These are phyloP conservation scores for Claviceps monticola DNA, from an alignment of 2,329 filamentous ascomycete species.

Conservation along the genomic window DNA sequence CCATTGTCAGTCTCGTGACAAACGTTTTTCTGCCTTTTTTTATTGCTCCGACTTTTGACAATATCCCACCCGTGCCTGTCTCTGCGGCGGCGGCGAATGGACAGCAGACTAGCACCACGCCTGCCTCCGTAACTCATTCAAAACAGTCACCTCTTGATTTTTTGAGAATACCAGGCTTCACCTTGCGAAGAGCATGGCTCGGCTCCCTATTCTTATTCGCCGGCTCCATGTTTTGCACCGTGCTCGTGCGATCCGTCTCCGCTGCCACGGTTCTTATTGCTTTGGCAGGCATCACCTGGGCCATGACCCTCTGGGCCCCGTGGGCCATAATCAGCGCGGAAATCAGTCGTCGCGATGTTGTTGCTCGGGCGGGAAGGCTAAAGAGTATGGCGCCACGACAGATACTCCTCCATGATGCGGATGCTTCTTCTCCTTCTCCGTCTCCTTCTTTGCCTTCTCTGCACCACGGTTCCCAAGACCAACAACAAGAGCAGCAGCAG, in stretches of 20 bases:
- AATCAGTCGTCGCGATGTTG: slow-evolving; percentile 66
- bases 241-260: slow-evolving; percentile 58
- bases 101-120: background rate
- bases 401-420: background rate
- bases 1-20: slow-evolving; percentile 66
- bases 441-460: background rate
- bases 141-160: slow-evolving; percentile 38
- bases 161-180: slow-evolving; percentile 68
- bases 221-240: slow-evolving; percentile 66
- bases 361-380: slow-evolving; percentile 26
- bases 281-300: slow-evolving; percentile 81
- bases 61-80: slow-evolving; percentile 12
- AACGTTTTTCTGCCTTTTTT: slow-evolving; percentile 79
- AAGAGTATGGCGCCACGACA: slow-evolving; percentile 9
- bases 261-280: slow-evolving; percentile 66
- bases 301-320: slow-evolving; percentile 83
- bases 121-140: slow-evolving; percentile 3
- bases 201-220: slow-evolving; percentile 75
- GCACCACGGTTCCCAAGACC: background rate
- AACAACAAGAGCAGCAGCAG: background rate
- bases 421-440: background rate
- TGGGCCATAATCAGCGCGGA: slow-evolving; percentile 92
- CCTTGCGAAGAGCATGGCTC: slow-evolving; percentile 79
- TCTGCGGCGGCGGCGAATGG: background rate
- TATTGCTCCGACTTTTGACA: slow-evolving; percentile 66